Evolutionary conservation across 2,329 filamentous ascomycete species (phyloP), one percentile per base, ranked within the genome.

Genomic region (Piedraia hortae): DNA sequence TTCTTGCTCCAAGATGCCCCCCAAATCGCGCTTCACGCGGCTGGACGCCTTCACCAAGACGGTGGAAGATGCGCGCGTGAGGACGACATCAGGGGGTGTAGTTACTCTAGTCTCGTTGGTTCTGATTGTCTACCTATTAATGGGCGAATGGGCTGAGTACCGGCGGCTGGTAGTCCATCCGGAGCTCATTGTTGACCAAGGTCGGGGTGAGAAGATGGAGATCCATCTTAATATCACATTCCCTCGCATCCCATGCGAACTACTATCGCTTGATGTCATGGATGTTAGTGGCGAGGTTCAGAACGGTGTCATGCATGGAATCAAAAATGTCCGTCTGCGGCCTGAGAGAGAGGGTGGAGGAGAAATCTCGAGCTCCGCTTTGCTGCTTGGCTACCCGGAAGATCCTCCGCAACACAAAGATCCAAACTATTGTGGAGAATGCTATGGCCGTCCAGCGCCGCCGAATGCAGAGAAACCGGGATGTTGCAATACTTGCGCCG

Each of bases 31-130:
- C 47, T 91, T 97, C 45, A 90, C 74, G 28, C 70, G 71, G 62
- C 74, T 97, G 32, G 85, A 97, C 50, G 85, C 85, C 58, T 97
- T 97, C 46, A 90, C 82, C 22, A 97, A 97, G 53, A 97, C 85
- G 7, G 85, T 97, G 36, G 85, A 97, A 47, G 85, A 97, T 64
- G 85, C 88, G 34, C 66, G 85, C 37, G 66, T 97, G 43, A 72
- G 88, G 38, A 97, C 85, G 14, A 91, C 80, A 4, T 90, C 78
- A 3, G 85, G 85, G 33, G 85, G 85, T 34, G 64, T 97, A 35
- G 77, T 97, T 38, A 97, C 85, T 25, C 78, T 97, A 37, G 60
- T 70, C 33, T 91, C 80, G 28, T 54, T 97, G 37, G 45, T 97
- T 22, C 61, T 91, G 23, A 77, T 97, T 24, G 42, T 93, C 19